Conservation (phyloP, 1,284 basidiomycete genomes). For the Coniferiporia sulphurascens region DNA sequence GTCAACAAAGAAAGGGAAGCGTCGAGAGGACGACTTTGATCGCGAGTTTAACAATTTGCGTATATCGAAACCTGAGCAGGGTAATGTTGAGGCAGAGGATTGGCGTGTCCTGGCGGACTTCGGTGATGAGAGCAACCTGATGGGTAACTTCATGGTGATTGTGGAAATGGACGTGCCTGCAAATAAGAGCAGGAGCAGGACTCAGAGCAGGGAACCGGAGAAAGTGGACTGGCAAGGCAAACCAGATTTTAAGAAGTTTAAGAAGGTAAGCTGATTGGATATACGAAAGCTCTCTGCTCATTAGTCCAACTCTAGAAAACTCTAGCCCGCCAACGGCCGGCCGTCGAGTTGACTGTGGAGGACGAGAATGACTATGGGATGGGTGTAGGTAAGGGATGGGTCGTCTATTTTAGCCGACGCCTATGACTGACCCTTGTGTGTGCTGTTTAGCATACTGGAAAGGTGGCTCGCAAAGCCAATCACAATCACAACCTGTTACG, state of each 20-base stretch:
- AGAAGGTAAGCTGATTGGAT: constrained; percentile 48
- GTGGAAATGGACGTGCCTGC: constrained; percentile 61
- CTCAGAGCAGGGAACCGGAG: constrained; percentile 7
- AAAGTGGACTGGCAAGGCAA: constrained; percentile 48
- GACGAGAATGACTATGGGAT: constrained; percentile 54
- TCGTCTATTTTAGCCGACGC: too few species aligned
- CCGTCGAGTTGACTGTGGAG: constrained; percentile 48
- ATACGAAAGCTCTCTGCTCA: neutral
- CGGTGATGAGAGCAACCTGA: constrained; percentile 56
- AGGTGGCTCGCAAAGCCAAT: constrained; percentile 24
- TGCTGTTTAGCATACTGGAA: constrained; percentile 49
- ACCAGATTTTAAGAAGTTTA: constrained; percentile 86
- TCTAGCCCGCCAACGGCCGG: constrained; percentile 29
- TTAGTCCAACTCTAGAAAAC: constrained; percentile 27
- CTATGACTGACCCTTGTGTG: too few species aligned
- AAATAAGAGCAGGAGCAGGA: constrained; percentile 21
- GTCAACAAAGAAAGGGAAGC: constrained; percentile 68
- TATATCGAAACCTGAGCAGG: constrained; percentile 65
- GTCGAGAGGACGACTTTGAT: constrained; percentile 70
- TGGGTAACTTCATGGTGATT: constrained; percentile 85
- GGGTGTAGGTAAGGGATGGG: constrained; percentile 40
- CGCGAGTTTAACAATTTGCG: constrained; percentile 79
- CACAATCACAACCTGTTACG: constrained; percentile 21
- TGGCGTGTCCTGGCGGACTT: constrained; percentile 72
- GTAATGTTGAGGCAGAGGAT: constrained; percentile 38